Percentiles rank a stretch among this genome's conserved stretches.
These are phyloP conservation scores for Byssothecium circinans DNA, from an alignment of 2,329 filamentous ascomycete genomes.

Conservation along the genomic window DNA sequence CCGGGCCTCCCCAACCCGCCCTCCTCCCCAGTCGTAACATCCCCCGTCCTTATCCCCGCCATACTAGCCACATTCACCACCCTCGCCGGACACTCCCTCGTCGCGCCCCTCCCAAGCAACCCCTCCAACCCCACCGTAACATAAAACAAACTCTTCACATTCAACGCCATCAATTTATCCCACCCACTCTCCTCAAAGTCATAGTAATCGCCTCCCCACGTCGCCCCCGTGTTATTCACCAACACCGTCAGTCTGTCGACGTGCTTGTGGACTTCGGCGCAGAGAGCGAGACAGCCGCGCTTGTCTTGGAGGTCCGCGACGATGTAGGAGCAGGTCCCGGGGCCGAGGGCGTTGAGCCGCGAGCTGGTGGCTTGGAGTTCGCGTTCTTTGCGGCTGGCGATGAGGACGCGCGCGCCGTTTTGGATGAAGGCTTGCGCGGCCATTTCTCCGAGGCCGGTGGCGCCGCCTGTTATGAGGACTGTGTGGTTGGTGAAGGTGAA, in stretches of 20 bases:
- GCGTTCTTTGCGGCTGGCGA: conserved; percentile 56
- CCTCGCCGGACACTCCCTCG: conserved; percentile 47
- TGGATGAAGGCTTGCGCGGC: conserved; percentile 57
- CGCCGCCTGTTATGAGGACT: conserved; percentile 55
- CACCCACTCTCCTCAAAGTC: conserved; percentile 61
- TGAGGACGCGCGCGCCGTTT: conserved; percentile 57
- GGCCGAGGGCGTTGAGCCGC: conserved; percentile 55
- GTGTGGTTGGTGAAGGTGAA: conserved; percentile 44
- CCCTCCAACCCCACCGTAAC: conserved; percentile 50
- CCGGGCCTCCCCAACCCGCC: conserved; percentile 58
- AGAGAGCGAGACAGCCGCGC: conserved; percentile 52
- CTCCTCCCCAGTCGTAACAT: conserved; percentile 49
- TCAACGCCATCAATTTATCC: conserved; percentile 59
- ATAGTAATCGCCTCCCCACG: conserved; percentile 60
- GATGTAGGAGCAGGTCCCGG: conserved; percentile 55
- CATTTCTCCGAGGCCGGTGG: conserved; percentile 57
- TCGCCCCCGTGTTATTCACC: conserved; percentile 57
- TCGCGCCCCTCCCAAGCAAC: conserved; percentile 50
- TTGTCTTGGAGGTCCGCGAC: conserved; percentile 57
- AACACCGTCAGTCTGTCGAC: conserved; percentile 50
- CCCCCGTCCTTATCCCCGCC: conserved; percentile 46
- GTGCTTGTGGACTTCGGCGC: conserved; percentile 52
- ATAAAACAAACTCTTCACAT: conserved; percentile 58
- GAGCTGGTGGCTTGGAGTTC: conserved; percentile 52
- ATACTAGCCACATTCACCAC: conserved; percentile 59